Evolutionary conservation across 192 early-diverging fungal species (phyloP).

Genomic region (Thamnidium elegans): DNA sequence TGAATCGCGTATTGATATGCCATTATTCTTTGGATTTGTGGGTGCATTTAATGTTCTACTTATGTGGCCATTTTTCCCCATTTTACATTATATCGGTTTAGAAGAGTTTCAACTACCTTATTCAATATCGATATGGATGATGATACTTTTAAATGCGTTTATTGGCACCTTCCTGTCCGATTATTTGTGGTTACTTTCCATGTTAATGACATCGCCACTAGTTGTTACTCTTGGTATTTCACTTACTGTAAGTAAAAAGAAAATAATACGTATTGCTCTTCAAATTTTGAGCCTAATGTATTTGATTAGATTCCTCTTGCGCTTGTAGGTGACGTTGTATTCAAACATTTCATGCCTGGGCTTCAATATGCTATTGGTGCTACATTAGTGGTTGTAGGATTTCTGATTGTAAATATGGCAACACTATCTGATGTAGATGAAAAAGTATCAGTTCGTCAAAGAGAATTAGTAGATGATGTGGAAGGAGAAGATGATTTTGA

Average conservation of each 20-base stretch:
- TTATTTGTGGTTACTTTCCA: constrained; percentile 72
- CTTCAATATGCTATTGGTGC: constrained; percentile 64
- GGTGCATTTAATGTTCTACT: constrained; percentile 67
- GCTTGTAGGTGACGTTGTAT: constrained; percentile 66
- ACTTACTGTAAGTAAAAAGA: constrained; percentile 51
- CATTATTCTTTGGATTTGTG: constrained; percentile 78
- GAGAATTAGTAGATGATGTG: background rate
- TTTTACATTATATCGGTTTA: constrained; percentile 58
- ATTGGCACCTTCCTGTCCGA: constrained; percentile 80
- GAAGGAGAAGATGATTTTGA: constrained; percentile 3
- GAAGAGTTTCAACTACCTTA: constrained; percentile 66
- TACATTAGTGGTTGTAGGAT: constrained; percentile 60
- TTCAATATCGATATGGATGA: constrained; percentile 49
- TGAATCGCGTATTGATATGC: constrained; percentile 66
- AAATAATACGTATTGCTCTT: background rate
- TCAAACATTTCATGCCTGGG: constrained; percentile 55
- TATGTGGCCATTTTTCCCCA: constrained; percentile 62
- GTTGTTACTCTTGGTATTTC: constrained; percentile 76
- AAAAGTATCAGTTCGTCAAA: constrained; percentile 8
- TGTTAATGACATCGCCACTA: constrained; percentile 81
- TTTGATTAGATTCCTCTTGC: constrained; percentile 56
- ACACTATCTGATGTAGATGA: constrained; percentile 37
- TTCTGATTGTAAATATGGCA: constrained; percentile 59
- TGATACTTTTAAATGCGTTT: constrained; percentile 70
- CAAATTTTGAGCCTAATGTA: background rate